Evolutionary conservation across 2,329 filamentous ascomycete species (phyloP).

Genomic region (Calonectria crousiana): DNA sequence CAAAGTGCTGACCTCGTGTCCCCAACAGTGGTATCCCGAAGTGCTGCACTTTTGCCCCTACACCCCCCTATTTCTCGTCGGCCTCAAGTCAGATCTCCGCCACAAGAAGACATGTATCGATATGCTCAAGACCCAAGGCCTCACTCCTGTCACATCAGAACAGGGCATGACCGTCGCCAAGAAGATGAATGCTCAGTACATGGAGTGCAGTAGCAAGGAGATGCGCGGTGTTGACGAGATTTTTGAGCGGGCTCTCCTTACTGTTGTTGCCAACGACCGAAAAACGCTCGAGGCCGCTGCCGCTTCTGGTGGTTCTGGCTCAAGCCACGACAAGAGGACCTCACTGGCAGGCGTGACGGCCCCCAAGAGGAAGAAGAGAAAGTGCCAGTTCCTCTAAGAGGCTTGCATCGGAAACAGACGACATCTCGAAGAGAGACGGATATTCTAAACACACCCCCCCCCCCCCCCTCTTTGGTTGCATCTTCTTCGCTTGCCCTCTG

Average conservation of each 20-base stretch:
- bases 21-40: conserved; percentile 94
- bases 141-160: conserved; percentile 92
- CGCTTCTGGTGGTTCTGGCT: conserved; percentile 51
- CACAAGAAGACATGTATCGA: conserved; percentile 97
- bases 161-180: conserved; percentile 89
- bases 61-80: conserved; percentile 94
- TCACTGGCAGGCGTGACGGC: conserved; percentile 58
- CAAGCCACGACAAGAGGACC: conserved; percentile 53
- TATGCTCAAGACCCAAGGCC: conserved; percentile 96
- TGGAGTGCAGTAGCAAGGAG: conserved; percentile 99
- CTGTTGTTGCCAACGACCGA: conserved; percentile 84
- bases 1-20: conserved; percentile 11
- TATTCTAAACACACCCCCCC: conserved; percentile 17
- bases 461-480: conserved; percentile 24
- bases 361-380: conserved; percentile 85
- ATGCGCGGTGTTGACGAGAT: conserved; percentile 97
- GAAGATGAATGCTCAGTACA: conserved; percentile 95
- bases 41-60: conserved; percentile 99
- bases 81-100: conserved; percentile 96
- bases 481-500: conserved; percentile 26
- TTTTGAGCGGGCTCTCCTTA: conserved; percentile 91
- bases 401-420: conserved; percentile 22
- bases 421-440: conserved; percentile 33
- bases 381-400: conserved; percentile 80
- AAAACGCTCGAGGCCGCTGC: conserved; percentile 69